A percentile compares a stretch with the other conserved stretches of the same genome.
These are phyloP conservation scores for Aspergillus aculeatus DNA, from an alignment of 2,329 filamentous ascomycete species.

Conservation along the genomic window DNA sequence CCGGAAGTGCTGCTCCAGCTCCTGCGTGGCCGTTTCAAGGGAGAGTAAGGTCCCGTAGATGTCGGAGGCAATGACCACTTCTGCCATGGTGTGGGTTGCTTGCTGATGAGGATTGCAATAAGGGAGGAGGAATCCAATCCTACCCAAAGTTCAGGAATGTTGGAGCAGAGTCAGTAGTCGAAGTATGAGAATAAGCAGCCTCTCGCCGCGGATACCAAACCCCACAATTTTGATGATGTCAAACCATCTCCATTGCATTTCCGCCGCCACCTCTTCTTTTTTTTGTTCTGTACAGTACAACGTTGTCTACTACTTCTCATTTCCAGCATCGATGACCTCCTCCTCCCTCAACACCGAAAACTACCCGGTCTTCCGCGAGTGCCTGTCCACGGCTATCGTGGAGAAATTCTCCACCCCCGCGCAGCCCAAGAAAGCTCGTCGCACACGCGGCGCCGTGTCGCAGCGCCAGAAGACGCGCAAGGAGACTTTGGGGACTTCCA, in stretches of 20 bases:
- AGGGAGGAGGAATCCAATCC: background rate
- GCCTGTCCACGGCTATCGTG: conserved; percentile 67
- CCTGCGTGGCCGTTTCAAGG: conserved; percentile 64
- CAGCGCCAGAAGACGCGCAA: conserved; percentile 1
- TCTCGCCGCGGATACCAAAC: background rate
- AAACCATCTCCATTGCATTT: background rate
- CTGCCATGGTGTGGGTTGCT: conserved; percentile 10
- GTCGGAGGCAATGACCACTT: conserved; percentile 66
- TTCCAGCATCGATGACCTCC: conserved; percentile 21
- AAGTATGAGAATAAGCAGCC: too few species aligned
- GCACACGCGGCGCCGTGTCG: background rate
- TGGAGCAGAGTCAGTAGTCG: too few species aligned
- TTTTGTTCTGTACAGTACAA: background rate
- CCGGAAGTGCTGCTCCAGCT: conserved; percentile 56
- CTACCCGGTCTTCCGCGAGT: conserved; percentile 71
- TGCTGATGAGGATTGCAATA: background rate
- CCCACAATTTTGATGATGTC: conserved; percentile 2
- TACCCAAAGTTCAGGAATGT: background rate
- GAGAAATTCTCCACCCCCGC: conserved; percentile 53
- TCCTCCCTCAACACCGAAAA: conserved; percentile 46
- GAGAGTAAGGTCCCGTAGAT: conserved; percentile 73
- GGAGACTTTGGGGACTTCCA: too few species aligned
- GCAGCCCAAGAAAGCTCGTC: conserved; percentile 42
- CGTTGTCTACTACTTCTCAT: background rate
- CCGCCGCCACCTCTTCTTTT: background rate